Conservation (phyloP, 352 stramenopile genomes). For the Globisporangium heterothallicum region DNA sequence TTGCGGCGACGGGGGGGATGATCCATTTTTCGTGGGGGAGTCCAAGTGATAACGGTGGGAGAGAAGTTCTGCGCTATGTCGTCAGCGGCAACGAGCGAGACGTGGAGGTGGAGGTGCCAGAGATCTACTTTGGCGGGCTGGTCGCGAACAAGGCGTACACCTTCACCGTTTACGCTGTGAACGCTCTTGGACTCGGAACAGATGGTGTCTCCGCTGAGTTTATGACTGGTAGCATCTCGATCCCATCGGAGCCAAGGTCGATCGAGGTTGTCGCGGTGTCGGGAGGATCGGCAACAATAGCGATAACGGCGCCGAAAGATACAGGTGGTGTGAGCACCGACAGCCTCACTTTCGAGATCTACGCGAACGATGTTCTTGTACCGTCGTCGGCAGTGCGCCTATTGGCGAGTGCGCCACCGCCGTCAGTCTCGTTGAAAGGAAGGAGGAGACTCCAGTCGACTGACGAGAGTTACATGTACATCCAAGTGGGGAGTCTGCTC, state of each 20-base stretch:
- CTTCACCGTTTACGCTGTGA: constrained; percentile 46
- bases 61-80: constrained; percentile 31
- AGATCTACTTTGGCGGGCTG: constrained; percentile 31
- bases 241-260: constrained; percentile 23
- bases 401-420: background rate
- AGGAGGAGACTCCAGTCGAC: constrained; percentile 1
- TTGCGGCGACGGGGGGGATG: constrained; percentile 30
- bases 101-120: background rate
- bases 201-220: constrained; percentile 22
- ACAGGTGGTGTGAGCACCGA: constrained; percentile 28
- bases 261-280: constrained; percentile 22
- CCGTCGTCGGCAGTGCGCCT: constrained; percentile 11
- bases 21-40: constrained; percentile 33
- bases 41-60: constrained; percentile 53
- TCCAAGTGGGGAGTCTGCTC: constrained; percentile 41
- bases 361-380: constrained; percentile 32
- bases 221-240: constrained; percentile 19
- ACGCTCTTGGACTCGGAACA: constrained; percentile 32
- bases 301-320: constrained; percentile 28
- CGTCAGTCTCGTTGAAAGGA: background rate
- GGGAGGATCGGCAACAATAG: constrained; percentile 33
- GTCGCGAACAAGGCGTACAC: constrained; percentile 33
- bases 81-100: constrained; percentile 21
- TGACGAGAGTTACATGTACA: constrained; percentile 3
- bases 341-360: constrained; percentile 34